A percentile compares a stretch with the other conserved stretches of the same genome.
These are phyloP conservation scores for Trichosporon sp. DNA, from an alignment of 1,284 basidiomycete species.

Conservation along the genomic window DNA sequence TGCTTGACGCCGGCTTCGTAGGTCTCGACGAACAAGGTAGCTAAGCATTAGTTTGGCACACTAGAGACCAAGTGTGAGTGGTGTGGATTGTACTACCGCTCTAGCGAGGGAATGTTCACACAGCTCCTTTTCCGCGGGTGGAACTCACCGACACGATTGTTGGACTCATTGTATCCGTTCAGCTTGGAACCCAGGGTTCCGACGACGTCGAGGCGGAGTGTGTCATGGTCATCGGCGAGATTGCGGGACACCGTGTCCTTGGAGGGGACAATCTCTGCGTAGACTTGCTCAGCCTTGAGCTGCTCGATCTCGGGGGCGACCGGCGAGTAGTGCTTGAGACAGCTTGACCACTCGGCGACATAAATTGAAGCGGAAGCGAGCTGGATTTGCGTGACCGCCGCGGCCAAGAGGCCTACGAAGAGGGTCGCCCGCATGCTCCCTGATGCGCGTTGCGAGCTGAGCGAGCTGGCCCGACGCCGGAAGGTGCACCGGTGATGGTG, in stretches of 20 bases:
- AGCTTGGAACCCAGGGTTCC: conserved; percentile 60
- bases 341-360: conserved; percentile 39
- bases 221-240: conserved; percentile 46
- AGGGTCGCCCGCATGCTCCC: conserved; percentile 22
- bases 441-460: conserved; percentile 14
- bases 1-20: conserved; percentile 75
- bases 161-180: conserved; percentile 64
- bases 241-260: conserved; percentile 50
- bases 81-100: background rate
- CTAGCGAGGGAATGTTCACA: conserved; percentile 12
- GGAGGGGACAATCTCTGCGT: conserved; percentile 67
- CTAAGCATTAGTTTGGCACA: conserved; percentile 54
- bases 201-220: conserved; percentile 53
- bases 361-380: conserved; percentile 37
- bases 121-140: background rate
- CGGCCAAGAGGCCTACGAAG: conserved; percentile 12
- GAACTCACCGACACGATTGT: conserved; percentile 36
- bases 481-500: conserved; percentile 1
- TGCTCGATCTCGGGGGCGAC: conserved; percentile 37
- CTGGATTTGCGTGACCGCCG: conserved; percentile 29
- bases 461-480: background rate
- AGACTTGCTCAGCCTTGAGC: conserved; percentile 69
- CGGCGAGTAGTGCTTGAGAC: conserved; percentile 35
- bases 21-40: conserved; percentile 81
- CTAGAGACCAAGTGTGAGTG: conserved; percentile 23